phyloP scores from a whole-genome alignment of 176 grass and related monocot species.

The Dactylis glomerata region DNA sequence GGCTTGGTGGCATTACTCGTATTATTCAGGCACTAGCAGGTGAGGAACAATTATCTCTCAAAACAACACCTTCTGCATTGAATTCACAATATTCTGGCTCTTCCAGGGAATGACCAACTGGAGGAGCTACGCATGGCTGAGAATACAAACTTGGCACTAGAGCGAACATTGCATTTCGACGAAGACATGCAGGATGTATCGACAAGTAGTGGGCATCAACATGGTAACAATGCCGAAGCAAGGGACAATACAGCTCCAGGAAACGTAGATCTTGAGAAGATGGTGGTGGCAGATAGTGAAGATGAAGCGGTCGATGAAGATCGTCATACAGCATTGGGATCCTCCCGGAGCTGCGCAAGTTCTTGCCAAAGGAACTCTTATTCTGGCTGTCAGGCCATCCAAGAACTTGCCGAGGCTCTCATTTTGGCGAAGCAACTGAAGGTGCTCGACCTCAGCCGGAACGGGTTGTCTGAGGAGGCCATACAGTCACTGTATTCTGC shows the following conservation, averaged over 20 bases:
- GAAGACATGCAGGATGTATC: constrained; percentile 30
- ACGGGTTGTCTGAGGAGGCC: constrained; percentile 47
- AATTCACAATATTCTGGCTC: background rate
- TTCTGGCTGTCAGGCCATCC: constrained; percentile 35
- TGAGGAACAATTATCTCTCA: constrained; percentile 26
- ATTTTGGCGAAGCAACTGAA: constrained; percentile 51
- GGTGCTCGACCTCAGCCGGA: constrained; percentile 77
- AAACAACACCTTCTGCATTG: background rate
- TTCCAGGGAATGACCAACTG: constrained; percentile 70
- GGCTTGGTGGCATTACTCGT: constrained; percentile 50
- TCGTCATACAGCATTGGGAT: constrained; percentile 14
- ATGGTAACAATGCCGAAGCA: background rate
- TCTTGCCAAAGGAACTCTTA: constrained; percentile 39
- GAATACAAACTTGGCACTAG: constrained; percentile 35
- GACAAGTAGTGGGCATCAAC: constrained; percentile 17
- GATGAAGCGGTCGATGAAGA: constrained; percentile 59
- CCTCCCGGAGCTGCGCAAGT: constrained; percentile 55
- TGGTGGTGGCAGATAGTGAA: constrained; percentile 87
- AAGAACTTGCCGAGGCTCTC: constrained; percentile 56
- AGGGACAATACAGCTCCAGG: background rate
- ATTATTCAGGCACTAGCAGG: constrained; percentile 67
- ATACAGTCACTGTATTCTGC: constrained; percentile 58
- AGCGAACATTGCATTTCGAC: constrained; percentile 33
- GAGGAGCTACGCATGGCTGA: constrained; percentile 73
- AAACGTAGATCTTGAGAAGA: constrained; percentile 29